Evolutionary conservation across 306 rosid genomes (phyloP).

Genomic region (Quercus engelmannii): DNA sequence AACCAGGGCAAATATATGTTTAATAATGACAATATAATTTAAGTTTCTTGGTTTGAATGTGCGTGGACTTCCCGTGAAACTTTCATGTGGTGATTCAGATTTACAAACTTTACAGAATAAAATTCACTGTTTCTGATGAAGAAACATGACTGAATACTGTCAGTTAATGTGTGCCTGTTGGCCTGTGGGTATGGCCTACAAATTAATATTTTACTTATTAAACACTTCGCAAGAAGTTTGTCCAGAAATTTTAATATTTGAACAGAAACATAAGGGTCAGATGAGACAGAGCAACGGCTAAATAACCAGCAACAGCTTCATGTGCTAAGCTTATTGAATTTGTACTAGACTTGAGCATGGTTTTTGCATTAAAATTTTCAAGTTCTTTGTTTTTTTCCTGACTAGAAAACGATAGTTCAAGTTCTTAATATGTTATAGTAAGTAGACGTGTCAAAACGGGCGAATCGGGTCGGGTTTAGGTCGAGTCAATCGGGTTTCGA

Average conservation of each 20-base stretch:
- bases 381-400: neutral
- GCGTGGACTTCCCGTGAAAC: constrained; percentile 36
- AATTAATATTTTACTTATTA: constrained; percentile 17
- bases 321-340: constrained; percentile 19
- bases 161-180: constrained; percentile 21
- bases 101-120: neutral
- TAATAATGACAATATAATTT: neutral
- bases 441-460: neutral
- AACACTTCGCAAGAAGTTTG: constrained; percentile 25
- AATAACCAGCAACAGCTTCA: constrained; percentile 13
- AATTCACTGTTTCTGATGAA: neutral
- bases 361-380: neutral
- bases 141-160: neutral
- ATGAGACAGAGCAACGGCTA: constrained; percentile 55
- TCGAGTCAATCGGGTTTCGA: too few species aligned
- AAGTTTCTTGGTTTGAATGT: constrained; percentile 17
- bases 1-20: neutral
- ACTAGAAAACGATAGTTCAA: neutral
- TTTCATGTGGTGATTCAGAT: constrained; percentile 8
- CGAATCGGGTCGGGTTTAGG: too few species aligned
- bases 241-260: neutral
- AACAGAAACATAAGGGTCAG: constrained; percentile 20
- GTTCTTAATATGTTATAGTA: neutral
- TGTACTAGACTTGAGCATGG: constrained; percentile 1
- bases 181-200: constrained; percentile 45